Percentiles rank a stretch among this genome's conserved stretches.
Conservation (phyloP, 1,139 yeast genomes). For the Taphrina betulina region DNA sequence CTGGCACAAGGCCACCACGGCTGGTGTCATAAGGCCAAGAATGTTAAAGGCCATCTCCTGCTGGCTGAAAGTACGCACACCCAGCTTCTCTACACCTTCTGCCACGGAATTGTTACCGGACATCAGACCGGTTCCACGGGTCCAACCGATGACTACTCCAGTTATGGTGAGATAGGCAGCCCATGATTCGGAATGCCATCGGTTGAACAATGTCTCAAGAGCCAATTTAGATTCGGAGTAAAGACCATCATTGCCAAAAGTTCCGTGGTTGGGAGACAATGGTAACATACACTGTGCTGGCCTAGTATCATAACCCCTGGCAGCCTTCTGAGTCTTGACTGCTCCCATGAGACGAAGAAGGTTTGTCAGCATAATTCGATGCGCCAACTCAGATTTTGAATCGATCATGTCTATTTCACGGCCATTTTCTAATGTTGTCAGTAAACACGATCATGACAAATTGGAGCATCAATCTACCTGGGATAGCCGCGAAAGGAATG, state of each 20-base stretch:
- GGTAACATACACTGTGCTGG: conserved; percentile 98
- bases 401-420: conserved; percentile 90
- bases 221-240: conserved; percentile 96
- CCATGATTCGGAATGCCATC: conserved; percentile 99
- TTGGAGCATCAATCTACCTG: conserved; percentile 45
- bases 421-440: conserved; percentile 66
- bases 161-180: conserved; percentile 87
- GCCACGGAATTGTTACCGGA: conserved; percentile 95
- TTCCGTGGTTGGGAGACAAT: conserved; percentile 97
- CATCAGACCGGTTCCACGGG: conserved; percentile 99
- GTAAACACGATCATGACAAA: neutral
- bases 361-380: conserved; percentile 96
- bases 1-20: conserved; percentile 82
- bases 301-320: conserved; percentile 78
- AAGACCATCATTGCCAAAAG: conserved; percentile 95
- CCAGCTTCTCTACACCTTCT: conserved; percentile 91
- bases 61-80: conserved; percentile 97
- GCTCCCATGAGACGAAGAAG: conserved; percentile 87
- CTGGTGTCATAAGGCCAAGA: conserved; percentile 87
- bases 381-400: conserved; percentile 95
- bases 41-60: conserved; percentile 99
- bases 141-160: conserved; percentile 99
- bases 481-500: conserved; percentile 97
- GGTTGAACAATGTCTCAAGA: conserved; percentile 91
- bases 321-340: conserved; percentile 76